A percentile compares a stretch with the other conserved stretches of the same genome.
Evolutionary conservation across 2,329 filamentous ascomycete genomes (phyloP).

Genomic region (Epichloe gansuensis): DNA sequence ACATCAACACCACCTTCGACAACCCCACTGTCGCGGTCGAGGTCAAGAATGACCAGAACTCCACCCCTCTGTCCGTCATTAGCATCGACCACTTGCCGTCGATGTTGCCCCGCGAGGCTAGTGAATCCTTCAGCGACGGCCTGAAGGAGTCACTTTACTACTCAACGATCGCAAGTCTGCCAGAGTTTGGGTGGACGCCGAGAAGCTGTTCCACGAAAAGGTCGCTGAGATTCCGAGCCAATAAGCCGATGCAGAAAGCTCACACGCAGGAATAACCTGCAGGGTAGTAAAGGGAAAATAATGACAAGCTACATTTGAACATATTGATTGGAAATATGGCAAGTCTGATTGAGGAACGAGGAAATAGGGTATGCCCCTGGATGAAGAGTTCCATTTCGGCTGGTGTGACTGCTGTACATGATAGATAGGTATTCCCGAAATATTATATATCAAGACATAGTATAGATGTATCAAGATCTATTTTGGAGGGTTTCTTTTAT

Average conservation of each 20-base stretch:
- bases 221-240: slow-evolving; percentile 3
- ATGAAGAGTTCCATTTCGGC: too few relatives aligned
- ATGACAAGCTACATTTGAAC: too few relatives aligned
- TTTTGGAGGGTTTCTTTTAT: too few relatives aligned
- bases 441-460: too few relatives aligned
- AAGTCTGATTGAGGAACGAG: too few relatives aligned
- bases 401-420: too few relatives aligned
- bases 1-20: slow-evolving; percentile 73
- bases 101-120: slow-evolving; percentile 74
- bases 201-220: slow-evolving; percentile 4
- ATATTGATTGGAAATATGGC: too few relatives aligned
- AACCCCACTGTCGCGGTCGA: slow-evolving; percentile 73
- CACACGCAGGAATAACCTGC: too few relatives aligned
- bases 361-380: too few relatives aligned
- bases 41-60: slow-evolving; percentile 41
- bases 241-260: background rate
- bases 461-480: too few relatives aligned
- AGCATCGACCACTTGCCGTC: slow-evolving; percentile 78
- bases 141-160: slow-evolving; percentile 2
- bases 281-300: too few relatives aligned
- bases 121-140: slow-evolving; percentile 33
- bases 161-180: slow-evolving; percentile 4
- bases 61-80: slow-evolving; percentile 55
- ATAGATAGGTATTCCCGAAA: too few relatives aligned
- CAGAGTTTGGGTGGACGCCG: slow-evolving; percentile 5